Conservation (phyloP, 768 basidiomycete genomes). For the Gautieria morchelliformis region DNA sequence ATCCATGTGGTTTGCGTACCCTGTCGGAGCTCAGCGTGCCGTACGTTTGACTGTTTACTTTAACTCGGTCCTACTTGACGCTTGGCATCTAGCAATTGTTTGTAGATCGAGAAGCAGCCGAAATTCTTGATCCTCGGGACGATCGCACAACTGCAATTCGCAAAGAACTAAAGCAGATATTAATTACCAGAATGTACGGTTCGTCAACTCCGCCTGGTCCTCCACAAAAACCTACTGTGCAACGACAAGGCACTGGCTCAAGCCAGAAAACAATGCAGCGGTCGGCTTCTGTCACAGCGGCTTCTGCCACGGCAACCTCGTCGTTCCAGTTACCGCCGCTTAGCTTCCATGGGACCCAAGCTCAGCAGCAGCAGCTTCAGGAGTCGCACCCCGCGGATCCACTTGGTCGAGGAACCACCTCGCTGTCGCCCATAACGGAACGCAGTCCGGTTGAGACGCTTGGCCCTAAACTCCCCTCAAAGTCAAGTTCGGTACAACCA, state of each 20-base stretch:
- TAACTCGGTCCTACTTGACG: constrained; percentile 12
- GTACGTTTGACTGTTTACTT: constrained; percentile 37
- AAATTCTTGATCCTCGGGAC: constrained; percentile 65
- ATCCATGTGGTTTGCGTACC: constrained; percentile 92
- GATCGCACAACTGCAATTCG: constrained; percentile 69
- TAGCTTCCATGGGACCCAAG: constrained; percentile 5
- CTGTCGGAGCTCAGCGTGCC: constrained; percentile 73
- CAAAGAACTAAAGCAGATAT: constrained; percentile 48
- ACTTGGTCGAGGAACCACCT: constrained; percentile 8
- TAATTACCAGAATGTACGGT: constrained; percentile 54
- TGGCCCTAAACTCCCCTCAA: neutral
- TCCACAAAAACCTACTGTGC: neutral
- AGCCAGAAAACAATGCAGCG: neutral
- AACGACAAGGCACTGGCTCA: neutral
- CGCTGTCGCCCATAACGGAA: constrained; percentile 64
- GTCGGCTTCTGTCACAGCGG: no score
- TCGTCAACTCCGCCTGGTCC: constrained; percentile 12
- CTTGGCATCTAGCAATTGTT: constrained; percentile 56
- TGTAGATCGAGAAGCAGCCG: constrained; percentile 75
- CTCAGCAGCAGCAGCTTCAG: constrained; percentile 23
- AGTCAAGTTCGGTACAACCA: neutral
- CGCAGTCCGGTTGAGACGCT: constrained; percentile 14
- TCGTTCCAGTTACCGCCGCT: constrained; percentile 20
- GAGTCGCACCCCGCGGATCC: constrained; percentile 11
- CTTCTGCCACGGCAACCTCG: constrained; percentile 9